Base-by-base conservation (phyloP, 768 basidiomycete species). In the Coprinopsis cinerea region DNA sequence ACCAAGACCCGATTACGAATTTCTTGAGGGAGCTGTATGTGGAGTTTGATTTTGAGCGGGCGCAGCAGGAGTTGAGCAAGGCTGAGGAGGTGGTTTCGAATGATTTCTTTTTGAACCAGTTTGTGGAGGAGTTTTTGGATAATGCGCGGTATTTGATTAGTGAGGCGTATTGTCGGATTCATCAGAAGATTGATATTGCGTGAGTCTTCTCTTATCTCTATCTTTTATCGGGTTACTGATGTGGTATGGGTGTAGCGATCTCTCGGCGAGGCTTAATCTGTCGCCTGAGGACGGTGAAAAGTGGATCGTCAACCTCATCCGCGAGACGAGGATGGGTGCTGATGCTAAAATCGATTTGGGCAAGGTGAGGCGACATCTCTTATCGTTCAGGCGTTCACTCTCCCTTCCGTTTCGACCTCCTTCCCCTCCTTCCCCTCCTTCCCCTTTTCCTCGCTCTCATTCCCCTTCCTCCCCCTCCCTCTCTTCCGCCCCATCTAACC, bases 231-330 rank as follows among this genome's bases (percentile, higher is more conserved):
- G 14, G 14, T 28, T 32, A 15, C 44, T 11, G 37, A 11, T 10
- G 7, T 10, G 37, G 10, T 40, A 40, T 40, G 9, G 17, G 36
- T 42, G 39, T 54, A 93, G 92, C 52, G 92, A 96, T 61, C 79
- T 98, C 11, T 96, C 94, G 7, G 86, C 91, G 60, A 83, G 95
- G 7, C 77, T 98, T 13, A 97, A 97, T 66, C 78, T 98, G 42
- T 85, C 88, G n/a, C 81, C 76, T 35, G 92, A 92, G 56, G 96
- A 98, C 62, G 96, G 95, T 44, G 96, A 99, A 64, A 95, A 95
- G 61, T 99, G 95, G 95, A 95, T 98, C 54, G 96, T 98, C 60
- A 97, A 98, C 73, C 86, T 98, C 53, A 96, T 98, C 60, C 83
- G 96, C 27, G 96, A 98, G 68, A 95, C 94, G 4, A 81, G 92